These are phyloP conservation scores for Penicillium sp. DNA, from an alignment of 2,329 filamentous ascomycete species.

Conservation along the genomic window DNA sequence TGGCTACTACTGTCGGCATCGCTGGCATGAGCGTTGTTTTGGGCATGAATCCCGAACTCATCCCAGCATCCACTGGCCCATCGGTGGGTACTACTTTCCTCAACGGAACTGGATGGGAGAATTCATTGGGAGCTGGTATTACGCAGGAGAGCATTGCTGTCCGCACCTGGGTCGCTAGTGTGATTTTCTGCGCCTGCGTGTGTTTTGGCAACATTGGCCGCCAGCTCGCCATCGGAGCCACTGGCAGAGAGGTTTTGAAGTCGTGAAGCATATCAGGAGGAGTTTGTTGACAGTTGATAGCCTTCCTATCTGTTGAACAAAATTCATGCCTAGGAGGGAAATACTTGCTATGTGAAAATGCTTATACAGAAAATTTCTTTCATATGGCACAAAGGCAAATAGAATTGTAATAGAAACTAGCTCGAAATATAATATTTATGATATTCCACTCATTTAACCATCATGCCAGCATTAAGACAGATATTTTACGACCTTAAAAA, in stretches of 20 bases:
- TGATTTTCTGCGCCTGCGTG: conserved; percentile 90
- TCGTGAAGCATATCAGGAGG: conserved; percentile 10
- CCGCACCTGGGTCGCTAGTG: conserved; percentile 86
- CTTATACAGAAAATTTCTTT: not conserved
- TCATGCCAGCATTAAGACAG: not conserved
- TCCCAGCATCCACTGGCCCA: conserved; percentile 64
- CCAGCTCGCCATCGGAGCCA: conserved; percentile 62
- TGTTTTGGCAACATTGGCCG: conserved; percentile 96
- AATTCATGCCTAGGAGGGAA: not conserved
- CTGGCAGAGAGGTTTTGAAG: conserved; percentile 22
- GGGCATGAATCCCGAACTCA: conserved; percentile 72
- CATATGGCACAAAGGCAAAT: not conserved
- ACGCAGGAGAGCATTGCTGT: conserved; percentile 59
- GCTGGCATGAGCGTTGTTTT: conserved; percentile 73
- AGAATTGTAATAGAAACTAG: not conserved
- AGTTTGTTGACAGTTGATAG: not conserved
- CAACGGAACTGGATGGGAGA: conserved; percentile 33
- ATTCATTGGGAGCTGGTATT: conserved; percentile 35
- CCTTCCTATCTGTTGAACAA: not conserved
- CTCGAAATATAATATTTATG: not conserved
- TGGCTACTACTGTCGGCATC: conserved; percentile 73
- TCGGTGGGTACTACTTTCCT: conserved; percentile 31
- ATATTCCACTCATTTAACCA: not conserved
- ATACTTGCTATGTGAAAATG: not conserved
- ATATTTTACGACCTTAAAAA: not conserved